Conservation (phyloP, 2,329 filamentous ascomycete genomes). For the Tolypocladium capitatum region DNA sequence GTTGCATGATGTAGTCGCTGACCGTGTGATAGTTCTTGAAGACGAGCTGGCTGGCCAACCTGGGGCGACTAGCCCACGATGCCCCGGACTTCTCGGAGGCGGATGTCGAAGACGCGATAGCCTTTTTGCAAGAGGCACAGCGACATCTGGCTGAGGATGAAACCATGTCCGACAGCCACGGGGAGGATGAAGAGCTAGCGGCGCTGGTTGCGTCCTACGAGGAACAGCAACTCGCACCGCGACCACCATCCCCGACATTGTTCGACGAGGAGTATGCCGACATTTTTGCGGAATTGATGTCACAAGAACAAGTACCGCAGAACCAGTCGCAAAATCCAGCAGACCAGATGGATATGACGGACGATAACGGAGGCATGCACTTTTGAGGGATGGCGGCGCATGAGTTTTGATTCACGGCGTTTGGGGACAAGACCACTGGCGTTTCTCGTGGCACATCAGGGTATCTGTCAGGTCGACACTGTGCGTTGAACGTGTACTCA, state of each 20-base stretch:
- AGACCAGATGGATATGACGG: conserved; percentile 33
- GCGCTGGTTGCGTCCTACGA: conserved; percentile 38
- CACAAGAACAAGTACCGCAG: conserved; percentile 14
- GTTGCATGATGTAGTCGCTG: not conserved
- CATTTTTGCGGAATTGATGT: conserved; percentile 36
- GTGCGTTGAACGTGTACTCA: not conserved
- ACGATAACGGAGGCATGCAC: not conserved
- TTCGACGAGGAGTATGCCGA: conserved; percentile 49
- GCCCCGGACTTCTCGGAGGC: conserved; percentile 30
- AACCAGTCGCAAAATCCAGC: conserved; percentile 9
- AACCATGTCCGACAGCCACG: conserved; percentile 35
- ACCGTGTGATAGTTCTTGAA: conserved; percentile 19
- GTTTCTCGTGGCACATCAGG: not conserved
- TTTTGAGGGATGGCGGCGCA: conserved; percentile 1
- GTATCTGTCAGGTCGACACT: not conserved
- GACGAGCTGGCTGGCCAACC: conserved; percentile 19
- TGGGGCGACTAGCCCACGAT: conserved; percentile 19
- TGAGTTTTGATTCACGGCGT: conserved; percentile 4
- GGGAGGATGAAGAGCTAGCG: conserved; percentile 44
- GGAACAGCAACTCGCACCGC: conserved; percentile 11
- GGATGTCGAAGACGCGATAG: conserved; percentile 37
- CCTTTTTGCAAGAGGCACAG: conserved; percentile 16
- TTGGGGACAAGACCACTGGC: conserved; percentile 4
- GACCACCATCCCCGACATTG: conserved; percentile 21
- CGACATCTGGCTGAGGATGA: conserved; percentile 23